Base-by-base conservation (phyloP, 306 rosid genomes). In the Pueraria montana region DNA sequence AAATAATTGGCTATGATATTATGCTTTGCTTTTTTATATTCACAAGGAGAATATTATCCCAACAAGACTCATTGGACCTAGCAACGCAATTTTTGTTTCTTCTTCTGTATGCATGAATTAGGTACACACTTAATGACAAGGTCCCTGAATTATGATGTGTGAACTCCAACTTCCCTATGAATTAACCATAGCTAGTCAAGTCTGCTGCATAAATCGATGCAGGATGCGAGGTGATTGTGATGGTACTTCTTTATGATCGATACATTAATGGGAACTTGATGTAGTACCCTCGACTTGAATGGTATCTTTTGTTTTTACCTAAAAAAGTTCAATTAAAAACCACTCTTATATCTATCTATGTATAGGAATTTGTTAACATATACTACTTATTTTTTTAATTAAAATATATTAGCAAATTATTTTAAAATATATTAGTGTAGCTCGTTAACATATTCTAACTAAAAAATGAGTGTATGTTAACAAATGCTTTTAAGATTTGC, bases 31-130 rank as follows among this genome's bases (percentile, higher is more conserved):
- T 66, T 79, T 86, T 56, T 76, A 79, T 71, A 85, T 76, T 85
- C 85, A 48, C 61, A 16, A 48, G 45, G 76, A 85, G 91, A 80
- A 90, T 87, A 89, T 82, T 74, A 83, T 84, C 63, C 43, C 87
- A 64, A 79, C 86, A 84, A 77, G 61, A 73, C 73, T 84, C 34
- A 59, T 69, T 49, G 83, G 86, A 81, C 62, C 76, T 81, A 82
- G 53, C 84, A 64, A 82, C 69, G 61, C 89, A 74, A 78, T 58
- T 85, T 88, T 85, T 84, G 80, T 90, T 84, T 86, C 87, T 87
- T 88, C 78, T 87, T 68, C 36, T 85, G 85, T 72, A 56, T 83
- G 13, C 79, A 74, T 78, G 27, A 82, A 72, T 80, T 76, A 77
- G 83, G 72, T 79, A 42, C 49, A 68, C 70, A 80, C 78, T 82